Base-by-base conservation (phyloP, 2,329 filamentous ascomycete genomes). In the Pseudogymnoascus sp. region DNA sequence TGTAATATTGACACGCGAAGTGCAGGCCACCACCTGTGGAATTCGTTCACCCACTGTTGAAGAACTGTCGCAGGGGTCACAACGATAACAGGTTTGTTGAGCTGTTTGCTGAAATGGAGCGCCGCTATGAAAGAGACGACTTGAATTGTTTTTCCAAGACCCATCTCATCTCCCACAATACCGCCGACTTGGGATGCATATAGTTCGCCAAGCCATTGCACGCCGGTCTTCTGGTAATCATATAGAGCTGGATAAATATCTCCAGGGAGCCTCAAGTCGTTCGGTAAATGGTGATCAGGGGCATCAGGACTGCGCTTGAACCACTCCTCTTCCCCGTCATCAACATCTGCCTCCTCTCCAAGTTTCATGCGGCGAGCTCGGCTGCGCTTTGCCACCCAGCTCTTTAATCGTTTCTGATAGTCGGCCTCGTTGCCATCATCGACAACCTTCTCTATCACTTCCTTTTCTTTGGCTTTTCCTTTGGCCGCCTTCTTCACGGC, bases 1-100 rank as follows among this genome's bases (percentile, higher is more conserved):
- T 99, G 95, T 60, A 99, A 75, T 66, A 99, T 97, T 0, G 93
- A 96, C 4, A 99, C 95, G 45, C 96, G 85, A 34, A 99, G 80
- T n/a, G 95, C 88, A n/a, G 95, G 95, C 96, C 96, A 99, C 96
- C 96, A 99, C 11, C 88, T 86, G 76, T 99, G 96, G 70, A 99
- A 97, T 72, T 99, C 95, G 67, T 96, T 96, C 11, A 97, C 95
- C 95, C 95, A 99, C 74, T 99, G 95, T 66, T 91, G 89, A 78
- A 99, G 87, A 23, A 99, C 89, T 0, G 95, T 99, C 3, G 93
- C 93, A 1, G 95, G 95, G 61, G 92, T 93, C 3, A 99, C 92
- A 6, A 99, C 84, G 65, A 99, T 91, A 47, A 96, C 86, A 0
- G 95, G 95, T 65, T 91, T 91, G 21, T 83, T 84, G 21, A 97